These are phyloP conservation scores for Melampsora larici-populina DNA, from an alignment of 1,284 basidiomycete species.

Conservation along the genomic window DNA sequence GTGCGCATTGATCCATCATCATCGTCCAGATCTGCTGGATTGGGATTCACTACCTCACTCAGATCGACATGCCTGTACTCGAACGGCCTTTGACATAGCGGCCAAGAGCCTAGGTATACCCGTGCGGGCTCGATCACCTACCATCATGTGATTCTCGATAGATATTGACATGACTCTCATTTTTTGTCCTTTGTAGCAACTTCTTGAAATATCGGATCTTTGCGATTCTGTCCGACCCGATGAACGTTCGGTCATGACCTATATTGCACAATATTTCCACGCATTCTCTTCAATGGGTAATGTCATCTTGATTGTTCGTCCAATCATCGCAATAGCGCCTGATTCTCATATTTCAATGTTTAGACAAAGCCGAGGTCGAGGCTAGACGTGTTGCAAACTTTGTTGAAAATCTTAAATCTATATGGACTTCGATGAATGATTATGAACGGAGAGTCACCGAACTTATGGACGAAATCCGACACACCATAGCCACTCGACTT, in stretches of 20 bases:
- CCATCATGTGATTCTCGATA: not conserved
- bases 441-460: slow-evolving; percentile 78
- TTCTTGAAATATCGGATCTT: slow-evolving; percentile 94
- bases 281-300: slow-evolving; percentile 93
- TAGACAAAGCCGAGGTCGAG: slow-evolving; percentile 91
- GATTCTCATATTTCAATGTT: not conserved
- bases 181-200: slow-evolving; percentile 62
- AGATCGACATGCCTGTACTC: slow-evolving; percentile 75
- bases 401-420: slow-evolving; percentile 86
- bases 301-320: slow-evolving; percentile 62
- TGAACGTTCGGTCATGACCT: slow-evolving; percentile 93
- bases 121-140: slow-evolving; percentile 59
- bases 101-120: slow-evolving; percentile 83
- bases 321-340: slow-evolving; percentile 57
- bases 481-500: slow-evolving; percentile 47
- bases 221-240: slow-evolving; percentile 83
- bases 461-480: slow-evolving; percentile 46
- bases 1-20: slow-evolving; percentile 92
- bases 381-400: slow-evolving; percentile 92
- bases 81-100: slow-evolving; percentile 78
- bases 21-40: slow-evolving; percentile 89
- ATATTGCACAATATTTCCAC: slow-evolving; percentile 94
- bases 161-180: slow-evolving; percentile 28
- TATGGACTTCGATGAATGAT: slow-evolving; percentile 81
- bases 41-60: slow-evolving; percentile 73